phyloP scores from a whole-genome alignment of 768 basidiomycete species.

The Suillus occidentalis region DNA sequence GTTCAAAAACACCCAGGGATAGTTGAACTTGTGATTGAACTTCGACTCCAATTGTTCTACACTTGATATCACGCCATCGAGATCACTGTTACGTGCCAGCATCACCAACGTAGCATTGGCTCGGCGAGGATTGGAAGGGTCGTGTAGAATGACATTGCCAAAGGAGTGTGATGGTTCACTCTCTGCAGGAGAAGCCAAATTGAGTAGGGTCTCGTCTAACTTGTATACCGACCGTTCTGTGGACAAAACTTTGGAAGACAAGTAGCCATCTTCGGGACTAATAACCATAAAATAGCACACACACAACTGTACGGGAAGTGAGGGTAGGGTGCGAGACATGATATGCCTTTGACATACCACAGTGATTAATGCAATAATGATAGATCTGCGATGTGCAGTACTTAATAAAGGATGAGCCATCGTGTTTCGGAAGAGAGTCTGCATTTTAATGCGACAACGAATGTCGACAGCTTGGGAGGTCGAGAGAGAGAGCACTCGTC shows the following conservation, averaged over 20 bases:
- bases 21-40: slow-evolving; percentile 58
- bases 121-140: slow-evolving; percentile 14
- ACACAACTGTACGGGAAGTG: slow-evolving; percentile 13
- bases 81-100: slow-evolving; percentile 49
- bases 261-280: neutral
- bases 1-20: slow-evolving; percentile 66
- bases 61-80: slow-evolving; percentile 44
- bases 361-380: slow-evolving; percentile 25
- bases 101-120: slow-evolving; percentile 64
- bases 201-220: neutral
- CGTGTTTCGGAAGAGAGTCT: slow-evolving; percentile 7
- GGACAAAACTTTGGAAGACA: slow-evolving; percentile 8
- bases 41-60: slow-evolving; percentile 56
- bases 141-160: neutral
- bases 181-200: neutral
- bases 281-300: slow-evolving; percentile 23
- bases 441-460: neutral
- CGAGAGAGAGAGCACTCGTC: neutral
- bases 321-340: neutral
- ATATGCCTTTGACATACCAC: slow-evolving; percentile 18
- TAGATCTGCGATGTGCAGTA: slow-evolving; percentile 28
- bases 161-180: neutral
- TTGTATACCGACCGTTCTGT: slow-evolving; percentile 4
- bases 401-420: slow-evolving; percentile 25
- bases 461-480: neutral